Base-by-base conservation (phyloP, 192 early-diverging fungal species). In the Backusella psychrophila region DNA sequence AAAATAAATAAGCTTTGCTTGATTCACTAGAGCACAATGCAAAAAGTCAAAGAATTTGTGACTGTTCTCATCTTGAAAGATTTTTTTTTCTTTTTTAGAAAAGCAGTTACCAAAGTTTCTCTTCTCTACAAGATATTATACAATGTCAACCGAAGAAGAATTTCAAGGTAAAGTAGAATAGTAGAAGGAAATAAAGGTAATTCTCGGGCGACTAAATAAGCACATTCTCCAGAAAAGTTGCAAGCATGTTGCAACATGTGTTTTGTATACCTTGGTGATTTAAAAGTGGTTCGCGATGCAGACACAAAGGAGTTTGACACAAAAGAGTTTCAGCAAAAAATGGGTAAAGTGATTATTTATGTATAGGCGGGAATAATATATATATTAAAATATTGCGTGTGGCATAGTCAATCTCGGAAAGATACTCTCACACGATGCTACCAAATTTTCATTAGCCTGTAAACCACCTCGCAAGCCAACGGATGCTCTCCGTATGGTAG, bases 381-480 rank as follows among this genome's bases (percentile, higher is more conserved):
- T 7, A 33, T 31, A 73, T 21, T 23, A 11, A 56, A 23, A n/a
- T 6, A 14, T 12, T 8, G 5, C 19, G 17, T 67, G 66, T 52
- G 33, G 33, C 33, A 31, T 35, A 76, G 75, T 31, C 23, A 52
- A 52, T 38, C 75, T 76, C n/a, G 72, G 80, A 29, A 65, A 74
- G 36, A 67, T 81, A 49, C 63, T 81, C 1, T 78, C 80, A 59
- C 71, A 77, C 31, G 73, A 81, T 66, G 73, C 80, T 19, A 81
- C 80, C 41, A 81, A 81, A 69, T 71, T 81, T 17, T 56, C 76
- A 23, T 68, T 81, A 49, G 76, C 80, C 3, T 81, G 80, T 53
- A 81, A 81, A 49, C 80, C 80, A 49, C 80, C 80, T 72, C 67
- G 76, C 33, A 74, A 81, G 49, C 59, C 76, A 4, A 33, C 15